Evolutionary conservation across 257 asterid genomes (phyloP).

Genomic region (Solanum rostratum): DNA sequence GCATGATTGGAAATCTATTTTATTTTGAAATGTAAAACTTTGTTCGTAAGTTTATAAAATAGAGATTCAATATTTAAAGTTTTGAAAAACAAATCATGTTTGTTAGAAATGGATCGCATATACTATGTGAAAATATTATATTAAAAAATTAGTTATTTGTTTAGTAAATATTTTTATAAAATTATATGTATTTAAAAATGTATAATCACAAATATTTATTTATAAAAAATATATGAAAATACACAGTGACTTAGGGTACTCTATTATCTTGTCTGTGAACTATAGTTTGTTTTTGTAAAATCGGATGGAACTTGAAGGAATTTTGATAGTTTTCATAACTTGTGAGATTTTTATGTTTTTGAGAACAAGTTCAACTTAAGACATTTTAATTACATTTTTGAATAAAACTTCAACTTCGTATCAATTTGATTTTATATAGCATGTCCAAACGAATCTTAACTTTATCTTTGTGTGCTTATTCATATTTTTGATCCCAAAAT

Average conservation of each 20-base stretch:
- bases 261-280: not conserved
- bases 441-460: not conserved
- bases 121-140: not conserved
- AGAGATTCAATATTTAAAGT: too few species aligned
- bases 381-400: not conserved
- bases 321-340: not conserved
- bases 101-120: too few species aligned
- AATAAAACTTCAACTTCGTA: not conserved
- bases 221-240: not conserved
- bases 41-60: too few species aligned
- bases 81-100: too few species aligned
- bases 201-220: not conserved
- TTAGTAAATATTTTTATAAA: not conserved
- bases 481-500: too few species aligned
- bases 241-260: rapidly evolving
- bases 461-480: too few species aligned
- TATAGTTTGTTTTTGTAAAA: not conserved
- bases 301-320: not conserved
- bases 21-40: too few species aligned
- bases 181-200: not conserved
- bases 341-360: not conserved
- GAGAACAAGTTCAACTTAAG: not conserved
- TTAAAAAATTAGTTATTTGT: not conserved
- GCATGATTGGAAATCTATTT: too few species aligned
- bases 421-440: not conserved